These are phyloP conservation scores for Botrytis paeoniae DNA, from an alignment of 2,329 filamentous ascomycete genomes.

Conservation along the genomic window DNA sequence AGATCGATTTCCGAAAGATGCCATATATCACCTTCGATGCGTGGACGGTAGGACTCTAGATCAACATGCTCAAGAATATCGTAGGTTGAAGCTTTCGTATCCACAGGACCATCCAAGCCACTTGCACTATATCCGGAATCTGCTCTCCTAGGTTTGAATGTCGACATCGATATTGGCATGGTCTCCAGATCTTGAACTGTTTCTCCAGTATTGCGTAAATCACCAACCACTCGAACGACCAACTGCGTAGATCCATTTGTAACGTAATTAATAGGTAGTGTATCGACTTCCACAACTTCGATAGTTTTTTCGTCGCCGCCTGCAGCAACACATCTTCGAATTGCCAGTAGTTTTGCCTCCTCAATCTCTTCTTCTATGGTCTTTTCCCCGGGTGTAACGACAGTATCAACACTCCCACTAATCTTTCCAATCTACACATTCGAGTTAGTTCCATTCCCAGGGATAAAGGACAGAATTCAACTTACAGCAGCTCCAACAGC, in stretches of 20 bases:
- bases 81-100: conserved; percentile 32
- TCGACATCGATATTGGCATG: not conserved
- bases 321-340: conserved; percentile 31
- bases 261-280: conserved; percentile 34
- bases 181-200: conserved; percentile 20
- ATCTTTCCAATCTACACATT: conserved; percentile 34
- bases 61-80: conserved; percentile 29
- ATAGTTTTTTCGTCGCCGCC: conserved; percentile 32
- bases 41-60: conserved; percentile 42
- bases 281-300: conserved; percentile 35
- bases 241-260: conserved; percentile 34
- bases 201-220: conserved; percentile 28
- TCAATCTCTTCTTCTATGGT: conserved; percentile 32
- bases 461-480: conserved; percentile 29
- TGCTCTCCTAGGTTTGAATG: conserved; percentile 3
- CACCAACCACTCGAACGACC: conserved; percentile 35
- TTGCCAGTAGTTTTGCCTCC: conserved; percentile 30
- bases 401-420: conserved; percentile 33
- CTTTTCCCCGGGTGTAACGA: conserved; percentile 29
- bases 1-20: conserved; percentile 57
- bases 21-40: conserved; percentile 52
- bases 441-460: not conserved
- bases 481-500: conserved; percentile 56
- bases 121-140: conserved; percentile 10
- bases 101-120: conserved; percentile 2